A percentile compares a stretch with the other conserved stretches of the same genome.
Evolutionary conservation across 163 green algal genomes (phyloP).

Genomic region (Scenedesmus sp.): DNA sequence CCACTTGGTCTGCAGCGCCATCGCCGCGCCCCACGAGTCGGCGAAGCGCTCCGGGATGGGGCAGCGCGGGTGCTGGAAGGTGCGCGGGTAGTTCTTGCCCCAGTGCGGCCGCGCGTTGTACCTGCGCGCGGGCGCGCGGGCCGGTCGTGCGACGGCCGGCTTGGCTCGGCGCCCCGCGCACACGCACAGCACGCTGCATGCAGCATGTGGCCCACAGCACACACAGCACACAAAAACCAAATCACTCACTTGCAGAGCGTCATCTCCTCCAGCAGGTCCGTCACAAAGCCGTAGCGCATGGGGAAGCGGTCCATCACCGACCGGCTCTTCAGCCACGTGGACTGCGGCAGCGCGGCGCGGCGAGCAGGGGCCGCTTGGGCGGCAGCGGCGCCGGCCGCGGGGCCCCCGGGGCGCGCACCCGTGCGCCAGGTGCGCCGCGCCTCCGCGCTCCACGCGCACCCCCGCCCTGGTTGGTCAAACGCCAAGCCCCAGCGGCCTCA

Average conservation of each 20-base stretch:
- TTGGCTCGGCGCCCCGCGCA: no score
- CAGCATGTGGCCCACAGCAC: not conserved
- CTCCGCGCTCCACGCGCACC: no score
- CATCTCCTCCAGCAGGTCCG: constrained; percentile 41
- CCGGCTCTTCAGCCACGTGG: constrained; percentile 36
- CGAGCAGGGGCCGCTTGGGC: no score
- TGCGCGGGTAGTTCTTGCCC: constrained; percentile 38
- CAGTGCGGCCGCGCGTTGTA: constrained; percentile 42
- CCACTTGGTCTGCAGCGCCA: constrained; percentile 15
- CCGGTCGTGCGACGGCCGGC: no score
- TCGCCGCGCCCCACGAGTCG: not conserved
- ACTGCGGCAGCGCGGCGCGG: no score
- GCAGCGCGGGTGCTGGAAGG: constrained; percentile 38
- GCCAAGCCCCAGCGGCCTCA: no score
- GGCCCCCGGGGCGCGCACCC: no score
- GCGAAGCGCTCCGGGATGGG: constrained; percentile 6
- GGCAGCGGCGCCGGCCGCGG: no score
- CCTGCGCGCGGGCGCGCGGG: constrained; percentile 7
- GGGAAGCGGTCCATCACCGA: constrained; percentile 10
- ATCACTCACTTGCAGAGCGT: constrained; percentile 30
- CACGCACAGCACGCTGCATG: not conserved
- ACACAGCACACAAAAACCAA: not conserved
- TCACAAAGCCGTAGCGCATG: constrained; percentile 34
- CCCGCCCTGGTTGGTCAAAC: no score
- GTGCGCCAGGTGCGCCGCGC: no score